Evolutionary conservation across 805 yeast species (phyloP).

Genomic region (Metschnikowia matae): DNA sequence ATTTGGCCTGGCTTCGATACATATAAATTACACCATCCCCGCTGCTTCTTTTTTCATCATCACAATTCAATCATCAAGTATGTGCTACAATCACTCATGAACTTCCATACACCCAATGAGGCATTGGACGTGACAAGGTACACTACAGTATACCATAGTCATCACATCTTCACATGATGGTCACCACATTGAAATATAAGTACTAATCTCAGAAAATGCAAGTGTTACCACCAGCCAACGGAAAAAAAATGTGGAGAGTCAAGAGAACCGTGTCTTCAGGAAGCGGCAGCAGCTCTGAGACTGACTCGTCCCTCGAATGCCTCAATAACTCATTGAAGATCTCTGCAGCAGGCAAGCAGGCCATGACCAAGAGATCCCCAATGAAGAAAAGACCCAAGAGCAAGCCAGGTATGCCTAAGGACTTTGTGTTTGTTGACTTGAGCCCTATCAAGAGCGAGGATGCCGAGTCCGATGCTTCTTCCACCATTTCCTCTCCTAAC

Average conservation of each 20-base stretch:
- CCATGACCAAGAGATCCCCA: slow-evolving; percentile 35
- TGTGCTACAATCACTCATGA: not conserved
- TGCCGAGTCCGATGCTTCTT: slow-evolving; percentile 20
- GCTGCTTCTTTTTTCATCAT: not conserved
- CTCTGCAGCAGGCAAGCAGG: slow-evolving; percentile 36
- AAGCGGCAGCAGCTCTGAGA: slow-evolving; percentile 10
- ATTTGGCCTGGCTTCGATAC: not conserved
- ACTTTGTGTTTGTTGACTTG: slow-evolving; percentile 43
- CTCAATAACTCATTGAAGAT: slow-evolving; percentile 41
- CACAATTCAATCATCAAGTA: slow-evolving; percentile 1
- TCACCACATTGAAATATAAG: not conserved
- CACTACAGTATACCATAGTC: not conserved
- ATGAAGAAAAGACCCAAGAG: slow-evolving; percentile 39
- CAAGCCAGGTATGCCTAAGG: slow-evolving; percentile 43
- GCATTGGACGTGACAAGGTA: not conserved
- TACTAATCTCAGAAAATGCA: slow-evolving; percentile 11
- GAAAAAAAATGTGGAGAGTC: slow-evolving; percentile 44
- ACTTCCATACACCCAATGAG: not conserved
- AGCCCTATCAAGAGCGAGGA: slow-evolving; percentile 35
- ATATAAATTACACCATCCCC: slow-evolving; percentile 4
- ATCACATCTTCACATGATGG: not conserved
- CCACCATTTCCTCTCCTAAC: slow-evolving; percentile 8
- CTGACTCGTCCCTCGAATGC: slow-evolving; percentile 32
- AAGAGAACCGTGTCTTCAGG: slow-evolving; percentile 24
- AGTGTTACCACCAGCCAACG: slow-evolving; percentile 41